phyloP scores from a whole-genome alignment of 371 early-diverging fungal species.

The Rhizopus stolonifer region DNA sequence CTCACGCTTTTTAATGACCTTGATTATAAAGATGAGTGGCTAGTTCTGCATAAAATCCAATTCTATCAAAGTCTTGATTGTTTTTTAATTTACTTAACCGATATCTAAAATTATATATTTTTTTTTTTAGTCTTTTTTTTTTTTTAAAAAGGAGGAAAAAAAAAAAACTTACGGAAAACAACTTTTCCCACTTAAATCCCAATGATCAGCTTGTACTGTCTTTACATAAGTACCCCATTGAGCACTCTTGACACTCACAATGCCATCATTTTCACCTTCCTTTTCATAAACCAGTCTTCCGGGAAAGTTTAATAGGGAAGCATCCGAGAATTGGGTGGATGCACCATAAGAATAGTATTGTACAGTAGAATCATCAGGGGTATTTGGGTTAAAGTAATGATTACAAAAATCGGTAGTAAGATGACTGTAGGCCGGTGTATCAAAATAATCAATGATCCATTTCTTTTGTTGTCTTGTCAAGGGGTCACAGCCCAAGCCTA shows the following conservation, averaged over 20 bases:
- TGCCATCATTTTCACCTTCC: slow-evolving; percentile 85
- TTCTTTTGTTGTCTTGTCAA: neutral
- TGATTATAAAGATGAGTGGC: slow-evolving; percentile 65
- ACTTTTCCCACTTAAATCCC: slow-evolving; percentile 66
- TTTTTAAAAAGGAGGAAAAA: neutral
- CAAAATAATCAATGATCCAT: slow-evolving; percentile 22
- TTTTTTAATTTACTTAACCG: neutral
- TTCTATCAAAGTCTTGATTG: slow-evolving; percentile 61
- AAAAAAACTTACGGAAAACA: neutral
- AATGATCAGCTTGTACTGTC: slow-evolving; percentile 82
- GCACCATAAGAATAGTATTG: slow-evolving; percentile 82
- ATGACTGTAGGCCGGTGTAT: slow-evolving; percentile 87
- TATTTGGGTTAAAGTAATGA: slow-evolving; percentile 81
- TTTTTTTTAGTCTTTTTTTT: too few relatives aligned
- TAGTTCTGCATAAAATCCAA: slow-evolving; percentile 76
- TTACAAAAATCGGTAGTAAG: slow-evolving; percentile 83
- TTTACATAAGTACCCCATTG: slow-evolving; percentile 86
- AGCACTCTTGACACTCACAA: slow-evolving; percentile 79
- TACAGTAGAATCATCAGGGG: slow-evolving; percentile 74
- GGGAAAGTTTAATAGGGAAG: slow-evolving; percentile 62
- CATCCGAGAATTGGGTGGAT: slow-evolving; percentile 46
- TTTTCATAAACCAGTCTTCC: slow-evolving; percentile 38
- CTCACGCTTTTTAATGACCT: slow-evolving; percentile 40
- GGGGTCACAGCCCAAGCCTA: slow-evolving; percentile 52
- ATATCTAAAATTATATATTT: neutral